A percentile compares a stretch with the other conserved stretches of the same genome.
Evolutionary conservation across 768 basidiomycete genomes (phyloP).

Genomic region (Punctularia strigosozonata): DNA sequence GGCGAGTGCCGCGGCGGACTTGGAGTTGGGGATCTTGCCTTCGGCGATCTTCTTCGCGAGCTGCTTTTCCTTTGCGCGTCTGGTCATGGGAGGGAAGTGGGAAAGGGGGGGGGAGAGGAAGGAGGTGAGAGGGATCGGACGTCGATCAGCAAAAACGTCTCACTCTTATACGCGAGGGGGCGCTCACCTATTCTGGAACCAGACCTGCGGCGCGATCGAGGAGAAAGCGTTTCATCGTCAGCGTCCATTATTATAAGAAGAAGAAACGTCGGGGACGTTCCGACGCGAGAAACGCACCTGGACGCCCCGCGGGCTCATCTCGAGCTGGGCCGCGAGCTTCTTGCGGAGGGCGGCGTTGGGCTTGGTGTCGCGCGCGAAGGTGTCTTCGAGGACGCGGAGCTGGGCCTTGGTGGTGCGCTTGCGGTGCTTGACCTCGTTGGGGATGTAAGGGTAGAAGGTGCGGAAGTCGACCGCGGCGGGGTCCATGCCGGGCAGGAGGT

Average conservation of each 20-base stretch:
- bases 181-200: conserved; percentile 78
- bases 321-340: conserved; percentile 68
- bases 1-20: conserved; percentile 7
- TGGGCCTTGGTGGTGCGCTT: conserved; percentile 83
- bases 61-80: conserved; percentile 79
- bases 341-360: conserved; percentile 77
- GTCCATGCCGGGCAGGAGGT: conserved; percentile 41
- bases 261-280: neutral
- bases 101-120: conserved; percentile 4
- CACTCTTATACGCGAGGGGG: conserved; percentile 10
- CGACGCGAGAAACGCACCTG: conserved; percentile 47
- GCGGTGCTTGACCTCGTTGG: conserved; percentile 90
- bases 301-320: conserved; percentile 90
- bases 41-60: conserved; percentile 33
- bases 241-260: too few species aligned
- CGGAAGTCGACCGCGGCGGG: conserved; percentile 66
- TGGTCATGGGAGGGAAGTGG: conserved; percentile 15
- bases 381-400: conserved; percentile 78
- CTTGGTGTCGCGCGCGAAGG: conserved; percentile 85
- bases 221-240: too few species aligned
- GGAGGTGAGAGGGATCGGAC: conserved; percentile 5
- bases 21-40: neutral
- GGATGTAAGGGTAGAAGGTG: conserved; percentile 80
- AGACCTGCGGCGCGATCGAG: conserved; percentile 41
- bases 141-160: too few species aligned